A percentile compares a stretch with the other conserved stretches of the same genome.
These are phyloP conservation scores for Kwoniella europaea DNA, from an alignment of 768 basidiomycete species.

Conservation along the genomic window DNA sequence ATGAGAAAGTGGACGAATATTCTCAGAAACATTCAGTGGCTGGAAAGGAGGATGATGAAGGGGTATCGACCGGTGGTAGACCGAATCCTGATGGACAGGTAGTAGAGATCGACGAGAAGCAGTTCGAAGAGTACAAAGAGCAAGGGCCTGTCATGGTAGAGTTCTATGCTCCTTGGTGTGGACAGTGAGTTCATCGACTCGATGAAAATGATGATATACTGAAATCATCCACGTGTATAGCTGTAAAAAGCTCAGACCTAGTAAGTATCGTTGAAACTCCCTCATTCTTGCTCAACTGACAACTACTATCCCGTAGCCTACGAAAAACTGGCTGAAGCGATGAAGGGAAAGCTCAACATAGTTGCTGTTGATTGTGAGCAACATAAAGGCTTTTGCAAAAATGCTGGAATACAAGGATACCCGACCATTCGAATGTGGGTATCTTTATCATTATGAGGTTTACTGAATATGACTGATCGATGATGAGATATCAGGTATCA, in stretches of 20 bases:
- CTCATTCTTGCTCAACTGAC: neutral
- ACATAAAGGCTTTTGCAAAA: slow-evolving; percentile 69
- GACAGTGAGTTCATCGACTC: slow-evolving; percentile 63
- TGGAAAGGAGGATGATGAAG: neutral
- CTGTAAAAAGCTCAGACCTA: slow-evolving; percentile 87
- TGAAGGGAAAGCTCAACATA: slow-evolving; percentile 74
- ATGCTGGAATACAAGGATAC: slow-evolving; percentile 74
- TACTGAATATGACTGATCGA: neutral
- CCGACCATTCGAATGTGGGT: slow-evolving; percentile 79
- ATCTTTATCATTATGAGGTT: neutral
- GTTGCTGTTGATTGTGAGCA: slow-evolving; percentile 90
- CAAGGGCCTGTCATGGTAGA: slow-evolving; percentile 69
- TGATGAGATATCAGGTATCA: slow-evolving; percentile 54
- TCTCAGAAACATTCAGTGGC: slow-evolving; percentile 18
- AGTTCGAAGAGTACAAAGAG: slow-evolving; percentile 51
- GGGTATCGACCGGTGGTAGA: slow-evolving; percentile 2
- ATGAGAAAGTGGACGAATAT: slow-evolving; percentile 58
- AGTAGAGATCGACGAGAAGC: slow-evolving; percentile 57
- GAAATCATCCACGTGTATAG: slow-evolving; percentile 29
- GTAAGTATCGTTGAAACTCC: neutral
- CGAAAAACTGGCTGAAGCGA: slow-evolving; percentile 71
- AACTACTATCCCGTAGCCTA: slow-evolving; percentile 62
- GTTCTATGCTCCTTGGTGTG: slow-evolving; percentile 96
- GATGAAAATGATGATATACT: slow-evolving; percentile 3
- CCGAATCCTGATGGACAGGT: slow-evolving; percentile 61